Conservation (phyloP, 345 rosid genomes). For the Physaria fendleri region DNA sequence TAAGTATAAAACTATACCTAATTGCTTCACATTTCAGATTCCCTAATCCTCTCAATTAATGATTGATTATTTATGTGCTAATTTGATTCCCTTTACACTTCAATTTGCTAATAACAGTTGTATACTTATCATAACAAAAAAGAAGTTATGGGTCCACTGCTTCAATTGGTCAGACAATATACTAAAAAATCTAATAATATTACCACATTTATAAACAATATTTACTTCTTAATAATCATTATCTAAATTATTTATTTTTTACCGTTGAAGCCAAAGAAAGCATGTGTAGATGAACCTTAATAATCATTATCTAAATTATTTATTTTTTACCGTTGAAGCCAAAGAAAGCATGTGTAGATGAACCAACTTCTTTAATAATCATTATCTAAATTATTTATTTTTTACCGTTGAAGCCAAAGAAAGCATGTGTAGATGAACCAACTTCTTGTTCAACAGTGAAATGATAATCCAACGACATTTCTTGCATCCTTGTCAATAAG, state of each 20-base stretch:
- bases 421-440: constrained; percentile 97
- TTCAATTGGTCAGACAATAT: too few species aligned
- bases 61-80: neutral
- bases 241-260: too few species aligned
- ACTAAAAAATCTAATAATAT: too few species aligned
- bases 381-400: neutral
- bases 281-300: too few species aligned
- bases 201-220: too few species aligned
- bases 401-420: constrained; percentile 97
- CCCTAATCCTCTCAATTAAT: constrained; percentile 5
- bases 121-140: neutral
- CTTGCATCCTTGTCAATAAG: too few species aligned
- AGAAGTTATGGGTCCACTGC: too few species aligned
- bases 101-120: constrained; percentile 13
- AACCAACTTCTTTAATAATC: too few species aligned
- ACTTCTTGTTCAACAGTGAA: constrained; percentile 99
- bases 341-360: too few species aligned
- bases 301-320: neutral
- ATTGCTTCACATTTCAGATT: constrained; percentile 21
- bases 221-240: too few species aligned
- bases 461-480: constrained; percentile 98
- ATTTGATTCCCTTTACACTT: neutral
- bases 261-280: too few species aligned
- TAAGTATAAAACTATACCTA: neutral
- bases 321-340: too few species aligned